phyloP scores from a whole-genome alignment of 2,329 filamentous ascomycete species.

The Cucurbitaria berberidis region DNA sequence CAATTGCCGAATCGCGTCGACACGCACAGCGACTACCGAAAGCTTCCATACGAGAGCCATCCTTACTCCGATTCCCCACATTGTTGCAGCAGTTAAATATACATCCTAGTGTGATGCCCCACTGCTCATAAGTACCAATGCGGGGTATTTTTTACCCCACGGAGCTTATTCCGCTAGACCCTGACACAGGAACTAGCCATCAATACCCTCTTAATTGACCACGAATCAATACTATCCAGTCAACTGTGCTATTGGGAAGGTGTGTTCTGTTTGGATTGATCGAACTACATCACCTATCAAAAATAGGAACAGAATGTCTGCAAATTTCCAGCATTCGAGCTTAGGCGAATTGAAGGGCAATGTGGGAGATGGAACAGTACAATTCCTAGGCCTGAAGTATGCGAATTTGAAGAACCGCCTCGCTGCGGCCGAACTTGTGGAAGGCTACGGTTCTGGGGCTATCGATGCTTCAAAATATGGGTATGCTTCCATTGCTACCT shows the following conservation, averaged over 20 bases:
- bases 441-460: conserved; percentile 24
- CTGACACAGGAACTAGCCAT: not conserved
- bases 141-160: conserved; percentile 13
- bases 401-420: conserved; percentile 48
- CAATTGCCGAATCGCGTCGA: not conserved
- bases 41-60: not conserved
- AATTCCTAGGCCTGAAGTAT: conserved; percentile 50
- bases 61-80: conserved; percentile 1
- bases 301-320: conserved; percentile 22
- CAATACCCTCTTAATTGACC: too few species aligned
- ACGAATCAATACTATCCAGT: not conserved
- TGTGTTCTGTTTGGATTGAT: not conserved
- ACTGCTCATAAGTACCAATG: conserved; percentile 9
- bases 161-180: not conserved
- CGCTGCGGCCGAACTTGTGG: conserved; percentile 40
- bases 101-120: conserved; percentile 1
- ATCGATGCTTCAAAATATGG: conserved; percentile 47
- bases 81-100: not conserved
- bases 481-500: conserved; percentile 23
- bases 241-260: not conserved
- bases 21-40: not conserved
- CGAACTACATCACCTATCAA: too few species aligned
- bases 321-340: conserved; percentile 24
- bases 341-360: conserved; percentile 38
- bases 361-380: conserved; percentile 29